Evolutionary conservation across 208 protist species (phyloP).

Genomic region (Crithidia brevicula): DNA sequence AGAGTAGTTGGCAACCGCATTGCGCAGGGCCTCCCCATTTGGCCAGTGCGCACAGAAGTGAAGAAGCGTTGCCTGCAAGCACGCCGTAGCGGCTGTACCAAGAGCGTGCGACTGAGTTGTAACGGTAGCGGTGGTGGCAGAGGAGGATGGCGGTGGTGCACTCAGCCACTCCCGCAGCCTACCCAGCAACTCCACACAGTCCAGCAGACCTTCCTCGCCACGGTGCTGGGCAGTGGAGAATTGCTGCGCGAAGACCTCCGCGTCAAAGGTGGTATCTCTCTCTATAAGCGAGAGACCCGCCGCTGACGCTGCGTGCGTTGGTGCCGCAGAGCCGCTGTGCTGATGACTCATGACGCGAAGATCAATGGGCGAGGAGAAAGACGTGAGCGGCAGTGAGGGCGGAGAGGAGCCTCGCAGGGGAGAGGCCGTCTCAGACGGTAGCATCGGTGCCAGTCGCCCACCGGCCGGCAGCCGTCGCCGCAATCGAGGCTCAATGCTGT

Average conservation of each 20-base stretch:
- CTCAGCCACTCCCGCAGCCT: constrained; percentile 22
- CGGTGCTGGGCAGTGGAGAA: constrained; percentile 12
- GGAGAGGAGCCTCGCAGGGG: not conserved
- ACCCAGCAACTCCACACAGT: constrained; percentile 15
- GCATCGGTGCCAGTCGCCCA: constrained; percentile 34
- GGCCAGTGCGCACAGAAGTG: constrained; percentile 32
- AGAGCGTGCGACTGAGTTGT: not conserved
- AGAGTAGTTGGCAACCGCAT: constrained; percentile 14
- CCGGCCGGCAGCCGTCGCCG: constrained; percentile 34
- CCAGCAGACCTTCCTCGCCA: constrained; percentile 9
- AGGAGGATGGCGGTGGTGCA: not conserved
- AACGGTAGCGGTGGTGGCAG: not conserved
- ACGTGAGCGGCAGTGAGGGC: not conserved
- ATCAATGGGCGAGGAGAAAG: constrained; percentile 6
- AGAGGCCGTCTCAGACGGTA: not conserved
- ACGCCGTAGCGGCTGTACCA: constrained; percentile 4
- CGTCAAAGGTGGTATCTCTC: constrained; percentile 1
- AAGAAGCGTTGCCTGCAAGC: constrained; percentile 24
- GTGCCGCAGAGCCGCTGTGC: not conserved
- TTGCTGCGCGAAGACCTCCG: constrained; percentile 5
- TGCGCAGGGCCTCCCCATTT: constrained; percentile 20
- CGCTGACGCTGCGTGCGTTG: not conserved
- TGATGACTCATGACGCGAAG: not conserved
- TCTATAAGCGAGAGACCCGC: not conserved
- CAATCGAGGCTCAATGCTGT: constrained; percentile 10